Evolutionary conservation across 768 basidiomycete species (phyloP).

Genomic region (Lactifluus subvellereus): DNA sequence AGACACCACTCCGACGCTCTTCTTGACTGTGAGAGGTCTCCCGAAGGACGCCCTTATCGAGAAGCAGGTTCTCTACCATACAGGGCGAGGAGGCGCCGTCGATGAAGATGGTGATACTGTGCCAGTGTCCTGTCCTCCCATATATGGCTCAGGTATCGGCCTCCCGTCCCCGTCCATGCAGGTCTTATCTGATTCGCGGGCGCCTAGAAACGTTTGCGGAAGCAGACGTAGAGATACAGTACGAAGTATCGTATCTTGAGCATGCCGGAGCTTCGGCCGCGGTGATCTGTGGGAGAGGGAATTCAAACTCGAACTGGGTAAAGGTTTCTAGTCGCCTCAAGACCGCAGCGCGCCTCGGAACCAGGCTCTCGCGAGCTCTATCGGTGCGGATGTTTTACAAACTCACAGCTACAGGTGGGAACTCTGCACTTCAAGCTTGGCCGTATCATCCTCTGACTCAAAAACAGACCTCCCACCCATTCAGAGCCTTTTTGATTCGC

Average conservation of each 20-base stretch:
- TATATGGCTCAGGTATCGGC: conserved; percentile 38
- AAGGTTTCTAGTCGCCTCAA: conserved; percentile 16
- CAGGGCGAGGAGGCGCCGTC: conserved; percentile 45
- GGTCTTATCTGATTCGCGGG: conserved; percentile 3
- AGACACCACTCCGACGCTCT: conserved; percentile 41
- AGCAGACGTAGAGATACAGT: conserved; percentile 3
- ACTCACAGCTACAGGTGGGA: conserved; percentile 14
- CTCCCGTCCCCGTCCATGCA: background rate
- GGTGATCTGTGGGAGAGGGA: conserved; percentile 22
- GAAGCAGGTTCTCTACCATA: conserved; percentile 70
- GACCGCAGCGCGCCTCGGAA: conserved; percentile 20
- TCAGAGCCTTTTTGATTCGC: conserved; percentile 7
- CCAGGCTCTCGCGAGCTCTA: conserved; percentile 28
- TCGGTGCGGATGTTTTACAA: conserved; percentile 47
- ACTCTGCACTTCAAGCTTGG: conserved; percentile 15
- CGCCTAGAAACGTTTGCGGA: conserved; percentile 5
- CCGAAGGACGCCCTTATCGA: conserved; percentile 71
- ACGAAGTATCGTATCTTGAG: conserved; percentile 9
- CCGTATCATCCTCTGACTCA: background rate
- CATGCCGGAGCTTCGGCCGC: conserved; percentile 10
- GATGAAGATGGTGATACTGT: conserved; percentile 46
- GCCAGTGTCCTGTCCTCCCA: conserved; percentile 34
- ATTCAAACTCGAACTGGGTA: conserved; percentile 4
- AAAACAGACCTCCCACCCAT: conserved; percentile 6
- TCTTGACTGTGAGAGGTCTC: conserved; percentile 54